phyloP scores from a whole-genome alignment of 2,329 filamentous ascomycete genomes.

The Claviceps humidiphila region DNA sequence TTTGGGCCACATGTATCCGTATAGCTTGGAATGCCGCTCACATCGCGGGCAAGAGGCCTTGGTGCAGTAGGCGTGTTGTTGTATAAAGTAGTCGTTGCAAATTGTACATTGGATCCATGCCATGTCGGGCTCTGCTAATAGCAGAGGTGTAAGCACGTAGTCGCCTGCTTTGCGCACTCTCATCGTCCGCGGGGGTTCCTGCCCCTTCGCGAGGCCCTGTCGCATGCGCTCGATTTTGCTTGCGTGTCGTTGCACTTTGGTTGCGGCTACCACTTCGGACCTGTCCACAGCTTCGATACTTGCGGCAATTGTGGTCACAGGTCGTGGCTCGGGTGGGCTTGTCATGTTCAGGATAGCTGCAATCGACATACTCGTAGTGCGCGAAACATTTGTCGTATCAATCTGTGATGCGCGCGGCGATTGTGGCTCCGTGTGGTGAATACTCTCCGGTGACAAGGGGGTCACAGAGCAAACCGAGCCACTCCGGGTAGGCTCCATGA shows the following conservation, averaged over 20 bases:
- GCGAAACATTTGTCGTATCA: background rate
- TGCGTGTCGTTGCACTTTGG: constrained; percentile 5
- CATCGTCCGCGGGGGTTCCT: constrained; percentile 19
- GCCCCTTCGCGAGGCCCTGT: constrained; percentile 18
- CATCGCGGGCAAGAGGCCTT: constrained; percentile 79
- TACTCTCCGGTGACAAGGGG: constrained; percentile 20
- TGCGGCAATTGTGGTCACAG: constrained; percentile 10
- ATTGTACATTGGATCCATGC: constrained; percentile 84
- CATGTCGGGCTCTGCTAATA: constrained; percentile 61
- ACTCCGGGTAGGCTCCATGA: constrained; percentile 4
- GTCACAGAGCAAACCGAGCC: constrained; percentile 6
- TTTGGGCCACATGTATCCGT: constrained; percentile 93
- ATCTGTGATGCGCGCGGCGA: constrained; percentile 14
- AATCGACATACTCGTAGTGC: constrained; percentile 18
- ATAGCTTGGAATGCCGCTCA: constrained; percentile 89
- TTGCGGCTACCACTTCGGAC: constrained; percentile 1
- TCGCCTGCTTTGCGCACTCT: constrained; percentile 51
- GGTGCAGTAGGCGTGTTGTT: constrained; percentile 78
- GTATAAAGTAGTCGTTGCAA: constrained; percentile 72
- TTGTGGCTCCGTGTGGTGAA: constrained; percentile 8
- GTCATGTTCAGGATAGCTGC: constrained; percentile 19
- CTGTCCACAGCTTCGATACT: constrained; percentile 16
- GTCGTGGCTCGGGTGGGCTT: constrained; percentile 7
- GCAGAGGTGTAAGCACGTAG: constrained; percentile 66
- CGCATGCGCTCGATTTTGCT: constrained; percentile 19